Base-by-base conservation (phyloP, 2,329 filamentous ascomycete species). In the Venturia effusa region DNA sequence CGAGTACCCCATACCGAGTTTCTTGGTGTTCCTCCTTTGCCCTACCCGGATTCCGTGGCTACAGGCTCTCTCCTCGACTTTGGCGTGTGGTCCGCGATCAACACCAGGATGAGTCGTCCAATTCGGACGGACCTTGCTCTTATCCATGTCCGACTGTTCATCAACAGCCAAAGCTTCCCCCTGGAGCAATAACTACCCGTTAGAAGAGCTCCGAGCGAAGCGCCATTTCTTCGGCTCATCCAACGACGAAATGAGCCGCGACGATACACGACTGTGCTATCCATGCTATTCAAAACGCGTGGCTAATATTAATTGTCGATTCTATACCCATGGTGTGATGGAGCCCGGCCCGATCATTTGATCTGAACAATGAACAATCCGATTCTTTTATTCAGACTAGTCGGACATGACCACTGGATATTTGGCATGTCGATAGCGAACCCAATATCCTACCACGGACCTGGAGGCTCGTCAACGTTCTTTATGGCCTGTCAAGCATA, bases 321-420 rank as follows among this genome's bases (percentile, higher is more conserved):
- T 24, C n/a, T 60, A 60, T 60, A 43, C 37, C n/a, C 59, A 60
- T 60, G 59, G 59, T 41, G 34, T 43, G 43, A 40, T 13, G 27
- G 34, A 41, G 59, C 37, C n/a, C 34, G 37, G 59, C 37, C 34
- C 19, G 59, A 60, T 2, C 51, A 34, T 27, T 4, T 34, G 1
- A 10, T 8, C 8, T 40, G n/a, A 24, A 1, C 37, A 41, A 17
- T 60, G 39, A 27, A 60, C 17, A 43, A 40, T 4, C 6, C 0
- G 15, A 37, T 34, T 60, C 15, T 24, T 17, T 27, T 22, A 1
- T n/a, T 32, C 10, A 22, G 30, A 60, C 10, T n/a, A 13, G 1
- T 60, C 3, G 4, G 17, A 41, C 34, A 60, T 60, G 37, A 15
- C 32, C 2, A 15, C 17, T 41, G 59, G 24, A 60, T 60, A 17